A percentile compares a stretch with the other conserved stretches of the same genome.
Conservation (phyloP, 2,329 filamentous ascomycete genomes). For the Curvularia spicifera region DNA sequence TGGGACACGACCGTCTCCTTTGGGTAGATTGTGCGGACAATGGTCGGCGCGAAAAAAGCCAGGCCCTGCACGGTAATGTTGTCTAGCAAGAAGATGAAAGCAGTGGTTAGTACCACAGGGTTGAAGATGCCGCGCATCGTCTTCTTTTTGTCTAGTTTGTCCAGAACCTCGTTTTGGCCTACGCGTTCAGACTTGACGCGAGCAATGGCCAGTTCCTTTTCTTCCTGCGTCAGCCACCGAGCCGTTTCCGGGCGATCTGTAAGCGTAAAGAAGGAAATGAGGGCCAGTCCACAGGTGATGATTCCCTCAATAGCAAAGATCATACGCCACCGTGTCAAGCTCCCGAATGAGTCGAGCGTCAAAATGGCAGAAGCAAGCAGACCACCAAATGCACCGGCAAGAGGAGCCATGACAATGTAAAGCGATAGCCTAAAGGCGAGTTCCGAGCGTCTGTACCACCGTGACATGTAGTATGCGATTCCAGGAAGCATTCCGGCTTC, state of each 20-base stretch:
- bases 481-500: conserved; percentile 78
- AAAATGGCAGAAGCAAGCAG: conserved; percentile 68
- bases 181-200: conserved; percentile 73
- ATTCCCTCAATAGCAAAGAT: conserved; percentile 76
- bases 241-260: conserved; percentile 74
- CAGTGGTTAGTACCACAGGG: conserved; percentile 64
- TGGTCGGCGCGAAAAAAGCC: conserved; percentile 73
- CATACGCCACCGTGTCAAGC: conserved; percentile 68
- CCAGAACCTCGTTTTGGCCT: conserved; percentile 66
- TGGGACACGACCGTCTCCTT: conserved; percentile 63
- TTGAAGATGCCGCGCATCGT: conserved; percentile 67
- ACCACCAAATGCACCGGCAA: conserved; percentile 75
- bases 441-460: conserved; percentile 75
- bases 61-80: conserved; percentile 75
- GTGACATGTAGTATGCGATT: conserved; percentile 74
- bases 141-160: conserved; percentile 67
- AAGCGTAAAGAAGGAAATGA: conserved; percentile 68
- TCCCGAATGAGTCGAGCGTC: conserved; percentile 64
- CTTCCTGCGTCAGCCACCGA: conserved; percentile 67
- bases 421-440: conserved; percentile 70
- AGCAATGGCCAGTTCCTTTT: conserved; percentile 70
- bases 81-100: conserved; percentile 67
- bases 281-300: conserved; percentile 63
- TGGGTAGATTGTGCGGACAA: conserved; percentile 72
- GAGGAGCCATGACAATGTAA: conserved; percentile 73